These are phyloP conservation scores for Claviceps pazoutovae DNA, from an alignment of 2,329 filamentous ascomycete species.

Conservation along the genomic window DNA sequence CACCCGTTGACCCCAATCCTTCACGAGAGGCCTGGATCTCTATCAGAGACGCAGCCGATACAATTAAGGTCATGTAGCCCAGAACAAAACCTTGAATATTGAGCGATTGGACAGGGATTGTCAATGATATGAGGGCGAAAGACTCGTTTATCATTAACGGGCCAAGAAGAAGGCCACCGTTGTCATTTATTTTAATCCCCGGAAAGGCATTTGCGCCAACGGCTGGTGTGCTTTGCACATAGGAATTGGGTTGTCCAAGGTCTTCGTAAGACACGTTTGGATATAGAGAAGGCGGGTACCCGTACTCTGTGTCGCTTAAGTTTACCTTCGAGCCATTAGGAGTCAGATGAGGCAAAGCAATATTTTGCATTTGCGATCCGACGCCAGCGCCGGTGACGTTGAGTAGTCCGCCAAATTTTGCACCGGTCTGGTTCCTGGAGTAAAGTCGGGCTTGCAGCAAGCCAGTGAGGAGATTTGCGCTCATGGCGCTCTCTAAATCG, in stretches of 20 bases:
- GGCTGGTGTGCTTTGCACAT: conserved; percentile 26
- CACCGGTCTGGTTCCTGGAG: conserved; percentile 49
- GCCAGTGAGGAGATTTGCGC: conserved; percentile 38
- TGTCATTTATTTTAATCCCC: conserved; percentile 33
- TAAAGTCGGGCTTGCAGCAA: conserved; percentile 63
- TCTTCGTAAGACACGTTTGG: conserved; percentile 60
- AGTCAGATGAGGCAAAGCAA: conserved; percentile 43
- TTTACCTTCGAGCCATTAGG: conserved; percentile 43
- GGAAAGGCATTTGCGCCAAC: conserved; percentile 35
- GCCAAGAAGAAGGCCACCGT: conserved; percentile 56
- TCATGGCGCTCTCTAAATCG: conserved; percentile 62
- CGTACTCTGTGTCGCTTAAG: conserved; percentile 48
- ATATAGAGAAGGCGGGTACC: conserved; percentile 60
- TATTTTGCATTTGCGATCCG: conserved; percentile 28
- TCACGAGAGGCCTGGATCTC: conserved; percentile 48
- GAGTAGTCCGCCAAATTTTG: conserved; percentile 37
- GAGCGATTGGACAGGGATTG: conserved; percentile 58
- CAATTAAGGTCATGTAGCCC: conserved; percentile 73
- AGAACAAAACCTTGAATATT: conserved; percentile 46
- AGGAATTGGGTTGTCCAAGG: conserved; percentile 26
- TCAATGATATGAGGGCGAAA: conserved; percentile 67
- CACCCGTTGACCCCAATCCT: conserved; percentile 56
- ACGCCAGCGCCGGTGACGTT: conserved; percentile 44
- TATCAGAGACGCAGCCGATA: conserved; percentile 51
- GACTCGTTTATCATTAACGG: conserved; percentile 59